Evolutionary conservation across 1,284 basidiomycete genomes (phyloP).

Genomic region (Somion occarium): DNA sequence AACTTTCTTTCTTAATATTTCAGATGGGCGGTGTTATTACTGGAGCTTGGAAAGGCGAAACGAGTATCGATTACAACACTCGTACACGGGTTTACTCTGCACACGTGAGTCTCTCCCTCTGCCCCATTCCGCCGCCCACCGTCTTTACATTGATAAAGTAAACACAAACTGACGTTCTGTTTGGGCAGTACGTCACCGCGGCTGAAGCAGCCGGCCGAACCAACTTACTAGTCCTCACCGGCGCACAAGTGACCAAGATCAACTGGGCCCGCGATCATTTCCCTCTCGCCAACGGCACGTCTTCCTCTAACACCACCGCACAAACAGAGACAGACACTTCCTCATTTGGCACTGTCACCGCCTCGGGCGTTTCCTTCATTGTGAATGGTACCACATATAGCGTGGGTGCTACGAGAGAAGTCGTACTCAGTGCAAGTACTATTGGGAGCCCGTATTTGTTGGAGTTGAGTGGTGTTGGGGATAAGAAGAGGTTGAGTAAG

Average conservation of each 20-base stretch:
- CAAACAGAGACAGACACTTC: not conserved
- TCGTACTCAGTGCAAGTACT: slow-evolving; percentile 34
- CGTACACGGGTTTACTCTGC: not conserved
- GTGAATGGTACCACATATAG: slow-evolving; percentile 14
- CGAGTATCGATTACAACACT: not conserved
- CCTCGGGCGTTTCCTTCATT: slow-evolving; percentile 20
- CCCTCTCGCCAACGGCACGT: not conserved
- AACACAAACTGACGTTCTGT: too few species aligned
- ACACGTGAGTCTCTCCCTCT: not conserved
- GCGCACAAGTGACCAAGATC: not conserved
- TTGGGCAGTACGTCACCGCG: not conserved
- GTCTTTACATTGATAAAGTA: too few species aligned
- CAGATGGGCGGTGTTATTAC: not conserved
- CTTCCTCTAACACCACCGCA: not conserved
- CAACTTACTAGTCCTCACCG: not conserved
- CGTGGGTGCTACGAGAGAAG: slow-evolving; percentile 22
- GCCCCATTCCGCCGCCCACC: not conserved
- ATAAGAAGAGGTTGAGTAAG: slow-evolving; percentile 27
- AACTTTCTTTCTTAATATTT: not conserved
- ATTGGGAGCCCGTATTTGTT: slow-evolving; percentile 40
- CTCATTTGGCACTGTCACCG: not conserved
- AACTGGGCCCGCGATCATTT: too few species aligned
- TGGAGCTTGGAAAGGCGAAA: not conserved
- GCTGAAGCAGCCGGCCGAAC: not conserved
- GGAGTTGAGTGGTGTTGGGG: slow-evolving; percentile 43